Base-by-base conservation (phyloP, 73 alveolate species). In the Tetrahymena elliotti region DNA sequence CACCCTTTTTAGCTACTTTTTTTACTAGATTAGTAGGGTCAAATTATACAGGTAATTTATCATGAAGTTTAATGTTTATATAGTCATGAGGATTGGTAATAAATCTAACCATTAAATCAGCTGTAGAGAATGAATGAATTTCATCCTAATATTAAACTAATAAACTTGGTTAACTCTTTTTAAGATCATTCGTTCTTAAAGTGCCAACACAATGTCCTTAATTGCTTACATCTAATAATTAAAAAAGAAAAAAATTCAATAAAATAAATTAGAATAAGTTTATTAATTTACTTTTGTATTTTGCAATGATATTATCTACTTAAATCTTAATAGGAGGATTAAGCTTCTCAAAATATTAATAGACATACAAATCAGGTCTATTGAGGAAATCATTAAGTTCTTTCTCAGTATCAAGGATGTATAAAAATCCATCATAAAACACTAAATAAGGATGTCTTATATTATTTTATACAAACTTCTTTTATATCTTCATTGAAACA, bases 171-270 rank as follows among this genome's bases (percentile, higher is more conserved):
- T 94, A 94, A 11, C 99, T 97, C 83, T 96, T 95, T 83, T 93
- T 96, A 38, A 97, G 93, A 31, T 96, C 95, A 88, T 97, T 95
- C 54, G 96, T 97, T 12, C 96, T 97, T 38, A 97, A 96, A 83
- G 95, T 97, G 40, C 96, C 99, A 7, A 98, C 98, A 92, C 99
- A 97, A 93, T 97, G 97, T 39, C 97, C 99, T 96, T 97, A 97
- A 93, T 95, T 94, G 95, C 88, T 68, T 6, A 68, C 88, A 68
- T 68, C 88, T 68, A 27, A 22, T 68, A 22, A 24, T 68, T 22
- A 68, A 68, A 68, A 27, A 10, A 24, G n/a, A 68, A 18, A 18
- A 18, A 52, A 18, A 9, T 52, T 52, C 8, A 52, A 9, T 52
- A 9, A 52, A 52, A 18, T 7, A 83, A 13, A 20, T 15, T 36